Base-by-base conservation (phyloP, 139 green algal genomes). In the Astrephomene gubernaculifera region DNA sequence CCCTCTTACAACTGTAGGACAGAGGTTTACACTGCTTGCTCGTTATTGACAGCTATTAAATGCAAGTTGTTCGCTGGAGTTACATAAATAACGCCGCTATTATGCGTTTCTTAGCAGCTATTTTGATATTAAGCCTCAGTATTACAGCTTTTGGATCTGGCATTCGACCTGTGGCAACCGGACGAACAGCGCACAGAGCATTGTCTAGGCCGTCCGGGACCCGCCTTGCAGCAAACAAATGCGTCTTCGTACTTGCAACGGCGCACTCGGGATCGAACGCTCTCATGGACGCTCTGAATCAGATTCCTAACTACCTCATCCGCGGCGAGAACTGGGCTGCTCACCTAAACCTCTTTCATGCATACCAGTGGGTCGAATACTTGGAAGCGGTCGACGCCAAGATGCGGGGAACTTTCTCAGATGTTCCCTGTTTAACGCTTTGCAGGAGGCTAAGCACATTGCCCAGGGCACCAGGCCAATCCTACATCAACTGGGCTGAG, bases 251-350 rank as follows among this genome's bases (percentile, higher is more conserved):
- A n/a, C 41, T 78, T 25, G 70, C 70, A 7, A 78, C 70, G 17
- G 41, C 8, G 5, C 43, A 61, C 31, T 61, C 70, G 12, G 70
- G 70, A 41, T 78, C 70, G 17, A 63, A 27, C 4, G 70, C 70
- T 1, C 41, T 78, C 7, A 78, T 78, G 70, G 70, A 78, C 61
- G 70, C 70, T 3, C 70, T 78, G 0, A 78, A 78, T n/a, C 70
- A 78, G 39, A 41, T 78, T 27, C 70, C 70, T 29, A 78, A 63
- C 43, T 78, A 63, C 70, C 44, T 78, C 9, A 78, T 78, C 5
- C 70, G 70, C 27, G 70, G 70, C 29, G 70, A 78, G n/a, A 78
- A 78, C 44, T 78, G 70, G 70, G 41, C 43, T 41, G 70, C 70
- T 17, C 41, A 78, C n/a, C 45, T 54, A 5, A 78, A 78, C 70